These are phyloP conservation scores for Millerago galiae DNA, from an alignment of 805 yeast species.

Conservation along the genomic window DNA sequence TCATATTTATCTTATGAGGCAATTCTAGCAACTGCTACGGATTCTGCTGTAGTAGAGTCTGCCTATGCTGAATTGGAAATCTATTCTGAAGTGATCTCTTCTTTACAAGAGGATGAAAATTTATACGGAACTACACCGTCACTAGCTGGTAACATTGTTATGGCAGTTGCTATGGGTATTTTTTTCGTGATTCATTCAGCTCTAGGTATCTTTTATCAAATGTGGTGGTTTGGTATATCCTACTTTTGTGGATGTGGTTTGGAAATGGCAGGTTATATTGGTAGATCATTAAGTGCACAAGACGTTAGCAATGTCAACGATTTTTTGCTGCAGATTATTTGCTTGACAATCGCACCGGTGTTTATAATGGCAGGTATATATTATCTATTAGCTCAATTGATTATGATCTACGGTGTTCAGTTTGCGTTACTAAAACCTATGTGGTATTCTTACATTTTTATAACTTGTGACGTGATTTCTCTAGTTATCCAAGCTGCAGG, in stretches of 20 bases:
- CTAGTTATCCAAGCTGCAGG: conserved; percentile 68
- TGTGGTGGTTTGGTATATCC: conserved; percentile 61
- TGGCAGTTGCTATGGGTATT: conserved; percentile 48
- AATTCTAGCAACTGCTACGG: conserved; percentile 11
- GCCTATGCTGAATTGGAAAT: no score
- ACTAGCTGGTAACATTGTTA: conserved; percentile 50
- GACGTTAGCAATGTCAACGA: conserved; percentile 30
- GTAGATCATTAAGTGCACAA: conserved; percentile 42
- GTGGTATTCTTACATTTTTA: conserved; percentile 57
- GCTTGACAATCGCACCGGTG: conserved; percentile 75
- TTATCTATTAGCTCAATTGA: conserved; percentile 58
- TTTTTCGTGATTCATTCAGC: conserved; percentile 35
- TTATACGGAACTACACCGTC: conserved; percentile 43
- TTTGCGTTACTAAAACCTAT: conserved; percentile 50
- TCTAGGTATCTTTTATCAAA: conserved; percentile 40
- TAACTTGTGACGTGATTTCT: conserved; percentile 58
- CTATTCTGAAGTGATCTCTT: conserved; percentile 1
- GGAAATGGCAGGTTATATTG: conserved; percentile 66
- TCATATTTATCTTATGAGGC: conserved; percentile 10
- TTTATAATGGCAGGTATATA: conserved; percentile 83
- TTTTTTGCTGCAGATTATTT: conserved; percentile 58
- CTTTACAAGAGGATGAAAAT: conserved; percentile 8
- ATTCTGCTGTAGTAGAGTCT: conserved; percentile 1
- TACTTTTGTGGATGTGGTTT: conserved; percentile 49
- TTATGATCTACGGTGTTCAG: conserved; percentile 52